Evolutionary conservation across 192 early-diverging fungal species (phyloP), one percentile per base, ranked within the genome.

Genomic region (Coemansia sp.): DNA sequence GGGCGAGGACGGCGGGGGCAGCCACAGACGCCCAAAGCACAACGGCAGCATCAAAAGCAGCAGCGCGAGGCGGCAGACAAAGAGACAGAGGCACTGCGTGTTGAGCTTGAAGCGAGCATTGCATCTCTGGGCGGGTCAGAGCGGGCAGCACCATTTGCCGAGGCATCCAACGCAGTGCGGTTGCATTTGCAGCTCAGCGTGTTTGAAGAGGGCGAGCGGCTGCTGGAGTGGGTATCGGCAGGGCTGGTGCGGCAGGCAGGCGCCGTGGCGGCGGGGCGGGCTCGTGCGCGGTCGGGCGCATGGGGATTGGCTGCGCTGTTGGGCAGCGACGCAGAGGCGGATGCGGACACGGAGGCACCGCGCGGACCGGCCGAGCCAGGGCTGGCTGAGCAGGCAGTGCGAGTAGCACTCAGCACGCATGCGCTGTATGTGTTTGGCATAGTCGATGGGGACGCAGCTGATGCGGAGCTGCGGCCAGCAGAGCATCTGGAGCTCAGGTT

Each of bases 141-240:
- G 67, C 66, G 58, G 11, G 14, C 48, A 21, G 27, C 75, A 62
- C 69, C 81, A 15, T 79, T 83, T 54, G 72, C 56, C 6, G 55
- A 66, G 51, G 58, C 58, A 10, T 60, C 75, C 2, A 83, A 83
- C 38, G 58, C 76, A 0, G 58, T 79, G 10, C 52, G 73, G 39
- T 59, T 83, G 60, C 79, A 67, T 55, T 48, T 83, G 60, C 63
- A 76, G 65, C 75, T 83, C 35, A 69, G 70, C 37, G 70, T 77
- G 43, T 79, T 83, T 60, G 53, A 56, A 0, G 71, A 74, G 1
- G 67, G 47, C 19, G 82, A 84, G 66, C 65, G 73, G 22, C 65
- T 84, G 56, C 43, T 73, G 49, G 70, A 63, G 4, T 84, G 82
- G 82, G 69, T 80, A 15, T 73, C 82, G 2, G 68, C 73, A 6